Evolutionary conservation across 805 yeast genomes (phyloP).

Genomic region (Wickerhamomyces hampshirensis): DNA sequence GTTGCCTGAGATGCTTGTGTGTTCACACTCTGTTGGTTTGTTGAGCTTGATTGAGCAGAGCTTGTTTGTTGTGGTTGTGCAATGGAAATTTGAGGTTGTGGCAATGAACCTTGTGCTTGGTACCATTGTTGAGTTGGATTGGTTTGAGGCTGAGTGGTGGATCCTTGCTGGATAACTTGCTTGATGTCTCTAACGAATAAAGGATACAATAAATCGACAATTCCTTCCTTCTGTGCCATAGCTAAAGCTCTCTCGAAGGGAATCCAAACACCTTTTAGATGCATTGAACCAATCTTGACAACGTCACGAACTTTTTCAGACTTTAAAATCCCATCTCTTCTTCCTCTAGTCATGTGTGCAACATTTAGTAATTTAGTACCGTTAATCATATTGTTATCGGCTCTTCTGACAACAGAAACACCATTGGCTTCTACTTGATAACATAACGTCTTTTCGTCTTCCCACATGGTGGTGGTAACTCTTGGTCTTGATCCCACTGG

Average conservation of each 20-base stretch:
- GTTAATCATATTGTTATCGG: constrained; percentile 80
- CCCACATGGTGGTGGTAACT: constrained; percentile 88
- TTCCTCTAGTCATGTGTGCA: constrained; percentile 83
- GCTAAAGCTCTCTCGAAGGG: constrained; percentile 80
- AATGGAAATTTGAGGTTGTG: constrained; percentile 8
- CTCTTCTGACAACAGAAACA: constrained; percentile 76
- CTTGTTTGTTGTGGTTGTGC: constrained; percentile 5
- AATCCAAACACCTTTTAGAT: constrained; percentile 86
- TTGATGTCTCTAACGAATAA: constrained; percentile 73
- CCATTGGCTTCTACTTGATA: constrained; percentile 84
- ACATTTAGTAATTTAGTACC: constrained; percentile 82
- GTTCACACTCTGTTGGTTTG: not conserved
- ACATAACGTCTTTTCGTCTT: constrained; percentile 79
- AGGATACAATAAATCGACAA: constrained; percentile 61
- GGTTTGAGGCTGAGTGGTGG: constrained; percentile 27
- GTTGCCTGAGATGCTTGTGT: constrained; percentile 5
- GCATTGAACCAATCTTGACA: constrained; percentile 84
- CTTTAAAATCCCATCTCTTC: constrained; percentile 79
- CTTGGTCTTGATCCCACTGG: constrained; percentile 40
- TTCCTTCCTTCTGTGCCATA: constrained; percentile 78
- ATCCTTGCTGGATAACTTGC: constrained; percentile 32
- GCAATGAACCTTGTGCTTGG: constrained; percentile 7
- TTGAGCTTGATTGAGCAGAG: not conserved
- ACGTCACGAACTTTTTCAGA: constrained; percentile 74
- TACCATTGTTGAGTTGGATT: constrained; percentile 16